Evolutionary conservation across 352 stramenopile species (phyloP).

Genomic region (Phytophthora macrochlamydospora): DNA sequence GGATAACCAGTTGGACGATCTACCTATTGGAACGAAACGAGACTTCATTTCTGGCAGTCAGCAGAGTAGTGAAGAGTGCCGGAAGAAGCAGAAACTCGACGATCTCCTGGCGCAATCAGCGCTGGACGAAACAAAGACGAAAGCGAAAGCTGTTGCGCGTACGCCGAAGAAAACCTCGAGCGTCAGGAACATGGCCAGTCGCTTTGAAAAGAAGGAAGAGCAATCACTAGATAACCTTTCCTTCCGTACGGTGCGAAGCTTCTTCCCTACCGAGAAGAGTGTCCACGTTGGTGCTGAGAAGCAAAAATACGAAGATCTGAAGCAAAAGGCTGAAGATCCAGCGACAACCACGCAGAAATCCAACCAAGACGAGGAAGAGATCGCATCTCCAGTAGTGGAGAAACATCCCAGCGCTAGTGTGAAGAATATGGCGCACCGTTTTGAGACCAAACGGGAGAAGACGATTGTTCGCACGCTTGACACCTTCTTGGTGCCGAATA

Average conservation of each 20-base stretch:
- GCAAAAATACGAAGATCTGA: conserved; percentile 57
- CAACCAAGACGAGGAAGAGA: background rate
- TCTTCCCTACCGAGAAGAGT: conserved; percentile 57
- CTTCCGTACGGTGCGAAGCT: conserved; percentile 57
- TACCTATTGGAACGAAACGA: conserved; percentile 61
- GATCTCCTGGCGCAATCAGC: conserved; percentile 17
- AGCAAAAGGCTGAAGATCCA: conserved; percentile 35
- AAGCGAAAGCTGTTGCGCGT: conserved; percentile 18
- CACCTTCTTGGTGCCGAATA: no score
- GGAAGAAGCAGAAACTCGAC: conserved; percentile 45
- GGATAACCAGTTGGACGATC: conserved; percentile 39
- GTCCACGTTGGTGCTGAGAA: conserved; percentile 53
- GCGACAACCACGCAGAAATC: conserved; percentile 4
- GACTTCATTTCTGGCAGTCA: conserved; percentile 54
- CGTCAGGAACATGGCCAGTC: conserved; percentile 49
- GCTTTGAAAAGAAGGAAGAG: conserved; percentile 50
- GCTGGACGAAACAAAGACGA: conserved; percentile 26
- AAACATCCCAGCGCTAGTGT: conserved; percentile 23
- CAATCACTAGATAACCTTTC: conserved; percentile 52
- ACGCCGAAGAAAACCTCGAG: conserved; percentile 29
- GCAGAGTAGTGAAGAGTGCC: conserved; percentile 35
- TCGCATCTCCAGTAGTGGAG: background rate
- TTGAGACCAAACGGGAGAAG: conserved; percentile 56
- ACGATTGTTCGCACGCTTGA: no score
- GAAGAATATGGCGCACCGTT: conserved; percentile 57